Evolutionary conservation across 495 filamentous ascomycete genomes (phyloP), one percentile per base, ranked within the genome.

Genomic region (Trichoderma asperelloides): DNA sequence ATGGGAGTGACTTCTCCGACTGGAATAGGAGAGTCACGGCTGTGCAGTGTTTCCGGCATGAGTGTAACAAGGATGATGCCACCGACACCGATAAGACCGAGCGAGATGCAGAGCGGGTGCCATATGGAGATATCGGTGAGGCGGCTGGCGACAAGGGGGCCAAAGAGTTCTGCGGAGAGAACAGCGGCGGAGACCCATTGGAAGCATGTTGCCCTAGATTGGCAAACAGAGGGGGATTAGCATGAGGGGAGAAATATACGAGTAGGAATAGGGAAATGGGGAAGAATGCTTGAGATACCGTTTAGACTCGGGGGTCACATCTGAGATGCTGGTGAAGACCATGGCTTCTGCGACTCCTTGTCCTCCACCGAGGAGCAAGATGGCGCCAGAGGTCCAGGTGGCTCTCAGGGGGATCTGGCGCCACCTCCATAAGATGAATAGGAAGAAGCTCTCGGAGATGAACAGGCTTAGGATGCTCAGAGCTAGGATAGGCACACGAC

Each of bases 161-260:
- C 55, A 13, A 60, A 33, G 55, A 60, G 25, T 1, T 33, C 2
- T 7, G 55, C 27, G 23, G 55, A 60, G 55, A 60, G 55, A 13
- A 60, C 55, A 13, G 55, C 55, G 55, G 55, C 55, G 55, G 30
- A 25, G 55, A 18, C 55, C 55, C 55, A 60, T 60, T 60, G 55
- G 55, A 60, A 60, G 55, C 55, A 60, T 15, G 55, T 60, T 27
- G 55, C 55, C 16, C 55, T 60, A 16, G 3, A 21, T 9, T 21
- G 23, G 49, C 18, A 55, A 21, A 21, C 16, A 55, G 12, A 11
- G 21, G 16, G 18, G 21, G 3, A n/a, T 21, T 11, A 25, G 49
- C 18, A 11, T 16, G 49, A 18, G 49, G 18, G 18, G 21, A 18
- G 49, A 21, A 21, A n/a, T 18, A 11, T 21, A 21, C 1, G 0